Evolutionary conservation across 352 stramenopile species (phyloP), one percentile per base, ranked within the genome.

Genomic region (Phytophthora sp.): DNA sequence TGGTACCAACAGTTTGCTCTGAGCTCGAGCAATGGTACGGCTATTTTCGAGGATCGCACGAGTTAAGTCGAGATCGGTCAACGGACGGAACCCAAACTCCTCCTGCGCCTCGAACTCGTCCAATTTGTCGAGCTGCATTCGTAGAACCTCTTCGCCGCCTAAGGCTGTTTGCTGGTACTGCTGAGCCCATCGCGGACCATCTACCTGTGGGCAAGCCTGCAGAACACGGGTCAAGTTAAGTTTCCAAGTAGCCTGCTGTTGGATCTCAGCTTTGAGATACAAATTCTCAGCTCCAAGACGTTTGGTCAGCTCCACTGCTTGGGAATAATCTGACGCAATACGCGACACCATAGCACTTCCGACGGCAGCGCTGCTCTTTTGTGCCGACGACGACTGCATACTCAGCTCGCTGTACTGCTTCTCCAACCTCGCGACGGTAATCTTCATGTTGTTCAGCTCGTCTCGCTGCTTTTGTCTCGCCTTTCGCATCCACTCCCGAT

Each of bases 261-360:
- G 75, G 42, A 84, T 66, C 39, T 65, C 49, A 1, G 72, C 43
- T 24, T 72, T 74, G 7, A 84, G 46, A 24, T 67, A 73, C 54
- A 84, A 55, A 24, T 82, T 84, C 51, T 84, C 72, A 1, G 75
- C 72, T 35, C 75, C 72, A 2, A 84, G 72, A 6, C 53, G 45
- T 23, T 62, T 67, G 2, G 48, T 20, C n/a, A 71, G 42, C 5
- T 74, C 70, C 2, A 69, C 34, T 17, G 68, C 74, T 18, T 73
- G 38, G 4, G 52, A 30, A 43, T 78, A 78, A 11, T 65, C 37
- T 0, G 27, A 26, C 5, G 44, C 4, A 18, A 43, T 17, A 30
- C 13, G 32, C 23, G 44, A 11, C 11, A 54, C 20, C 5, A 62
- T 10, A 7, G 20, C 42, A 4, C 41, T 11, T 1, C 5, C 15